Percentiles rank a stretch among this genome's conserved stretches.
phyloP scores from a whole-genome alignment of 805 yeast species.

The Komagataella pseudopastoris region DNA sequence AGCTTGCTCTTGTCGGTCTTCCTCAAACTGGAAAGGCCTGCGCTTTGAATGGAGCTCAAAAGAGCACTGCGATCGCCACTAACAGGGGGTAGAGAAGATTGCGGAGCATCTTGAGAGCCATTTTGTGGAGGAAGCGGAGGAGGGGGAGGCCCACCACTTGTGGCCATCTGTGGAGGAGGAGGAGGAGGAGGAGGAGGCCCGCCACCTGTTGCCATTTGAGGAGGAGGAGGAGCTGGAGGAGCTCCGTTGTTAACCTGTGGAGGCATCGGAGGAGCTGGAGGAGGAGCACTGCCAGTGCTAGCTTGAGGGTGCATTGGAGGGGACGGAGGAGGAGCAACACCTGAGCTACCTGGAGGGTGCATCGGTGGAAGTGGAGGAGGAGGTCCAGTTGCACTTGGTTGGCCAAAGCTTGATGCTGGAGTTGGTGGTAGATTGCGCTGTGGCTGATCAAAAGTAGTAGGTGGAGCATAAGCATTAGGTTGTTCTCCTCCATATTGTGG shows the following conservation, averaged over 20 bases:
- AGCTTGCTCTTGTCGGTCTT: constrained; percentile 76
- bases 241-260: constrained; percentile 11
- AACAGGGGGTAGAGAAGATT: constrained; percentile 22
- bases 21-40: constrained; percentile 57
- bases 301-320: constrained; percentile 5
- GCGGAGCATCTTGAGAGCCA: constrained; percentile 9
- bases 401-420: constrained; percentile 9
- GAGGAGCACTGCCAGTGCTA: constrained; percentile 7
- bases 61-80: constrained; percentile 68
- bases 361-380: constrained; percentile 10
- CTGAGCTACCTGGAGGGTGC: constrained; percentile 3
- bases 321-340: constrained; percentile 9
- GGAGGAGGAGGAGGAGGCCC: constrained; percentile 19
- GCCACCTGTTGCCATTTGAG: constrained; percentile 15
- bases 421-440: constrained; percentile 2
- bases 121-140: constrained; percentile 32
- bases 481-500: constrained; percentile 2
- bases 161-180: constrained; percentile 18
- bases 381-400: constrained; percentile 8
- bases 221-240: constrained; percentile 19
- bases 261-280: constrained; percentile 9
- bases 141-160: constrained; percentile 22
- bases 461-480: not conserved
- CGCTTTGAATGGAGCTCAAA: constrained; percentile 72
- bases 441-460: constrained; percentile 9